Evolutionary conservation across 768 basidiomycete species (phyloP), one percentile per base, ranked within the genome.

Genomic region (Cystofilobasidium macerans): DNA sequence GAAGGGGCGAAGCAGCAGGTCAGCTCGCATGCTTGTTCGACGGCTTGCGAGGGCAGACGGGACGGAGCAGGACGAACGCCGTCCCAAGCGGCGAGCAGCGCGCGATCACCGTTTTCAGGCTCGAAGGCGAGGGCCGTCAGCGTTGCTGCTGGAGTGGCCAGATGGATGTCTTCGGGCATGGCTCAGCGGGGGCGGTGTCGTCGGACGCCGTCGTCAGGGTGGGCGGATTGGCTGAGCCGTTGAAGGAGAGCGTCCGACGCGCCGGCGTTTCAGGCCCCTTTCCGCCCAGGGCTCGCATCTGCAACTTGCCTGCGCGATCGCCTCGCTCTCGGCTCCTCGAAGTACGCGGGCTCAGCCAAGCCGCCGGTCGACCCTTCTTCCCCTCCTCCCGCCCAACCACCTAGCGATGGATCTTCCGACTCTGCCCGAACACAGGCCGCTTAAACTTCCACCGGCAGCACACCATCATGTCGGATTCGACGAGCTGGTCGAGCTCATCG

Each of bases 401-500:
- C 8, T 20, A 51, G n/a, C 28, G 14, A 54, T 54, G 51, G 51
- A 54, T 20, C 51, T 54, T 13, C 51, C 51, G 9, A 12, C 51
- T 26, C 51, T 54, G 30, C 51, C 20, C 51, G 51, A 54, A 14
- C 13, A 54, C 51, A 13, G 12, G 14, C 51, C 8, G 30, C 51
- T 54, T 16, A 6, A 54, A 13, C 28, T 54, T 5, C 45, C 45
- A 22, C 43, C 8, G 6, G 45, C 22, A 2, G 51, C 2, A 26
- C 48, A 24, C n/a, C 48, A 9, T 24, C 28, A 30, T 18, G 51
- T 54, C 51, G 28, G 32, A 26, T 54, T 54, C 18, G 51, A 54
- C 28, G 51, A 54, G 28, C 2, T n/a, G 5, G 51, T 54, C 51
- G 51, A 54, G 30, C 51, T 54, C 51, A 54, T 54, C 51, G 51